Evolutionary conservation across 2,329 filamentous ascomycete genomes (phyloP).

Genomic region (Botryosphaeria dothidea): DNA sequence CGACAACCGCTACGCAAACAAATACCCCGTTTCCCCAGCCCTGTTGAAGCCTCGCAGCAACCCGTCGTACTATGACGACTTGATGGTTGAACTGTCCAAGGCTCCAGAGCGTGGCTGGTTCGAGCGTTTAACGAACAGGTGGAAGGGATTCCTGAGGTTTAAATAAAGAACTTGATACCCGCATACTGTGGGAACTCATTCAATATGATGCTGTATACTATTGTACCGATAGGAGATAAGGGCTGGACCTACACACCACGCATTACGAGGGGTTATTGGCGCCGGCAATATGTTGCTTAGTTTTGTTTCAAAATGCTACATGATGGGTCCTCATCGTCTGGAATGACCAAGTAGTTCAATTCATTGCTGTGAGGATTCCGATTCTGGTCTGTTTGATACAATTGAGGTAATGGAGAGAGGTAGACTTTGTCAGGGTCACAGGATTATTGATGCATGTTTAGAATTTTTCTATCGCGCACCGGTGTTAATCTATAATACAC

Average conservation of each 20-base stretch:
- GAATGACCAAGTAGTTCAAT: neutral
- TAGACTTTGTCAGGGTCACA: neutral
- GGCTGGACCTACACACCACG: neutral
- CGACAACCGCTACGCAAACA: conserved; percentile 57
- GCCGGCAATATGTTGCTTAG: neutral
- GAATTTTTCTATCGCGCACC: conserved; percentile 6
- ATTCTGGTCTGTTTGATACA: too few relatives aligned
- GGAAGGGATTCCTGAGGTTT: conserved; percentile 41
- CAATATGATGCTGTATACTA: neutral
- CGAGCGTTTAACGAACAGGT: conserved; percentile 36
- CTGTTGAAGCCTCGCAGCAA: conserved; percentile 35
- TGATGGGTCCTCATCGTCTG: neutral
- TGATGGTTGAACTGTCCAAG: conserved; percentile 38
- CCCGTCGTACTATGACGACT: conserved; percentile 35
- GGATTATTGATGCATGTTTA: neutral
- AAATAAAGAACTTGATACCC: neutral
- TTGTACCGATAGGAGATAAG: neutral
- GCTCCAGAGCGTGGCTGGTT: conserved; percentile 38
- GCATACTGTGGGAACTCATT: neutral
- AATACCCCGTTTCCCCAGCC: conserved; percentile 30
- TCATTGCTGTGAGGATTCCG: too few relatives aligned
- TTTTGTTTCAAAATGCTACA: neutral
- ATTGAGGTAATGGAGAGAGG: neutral
- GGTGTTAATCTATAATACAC: conserved; percentile 10
- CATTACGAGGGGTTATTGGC: neutral